Percentiles rank a stretch among this genome's conserved stretches.
Conservation (phyloP, 331 rosid genomes). For the Malus hybrid region DNA sequence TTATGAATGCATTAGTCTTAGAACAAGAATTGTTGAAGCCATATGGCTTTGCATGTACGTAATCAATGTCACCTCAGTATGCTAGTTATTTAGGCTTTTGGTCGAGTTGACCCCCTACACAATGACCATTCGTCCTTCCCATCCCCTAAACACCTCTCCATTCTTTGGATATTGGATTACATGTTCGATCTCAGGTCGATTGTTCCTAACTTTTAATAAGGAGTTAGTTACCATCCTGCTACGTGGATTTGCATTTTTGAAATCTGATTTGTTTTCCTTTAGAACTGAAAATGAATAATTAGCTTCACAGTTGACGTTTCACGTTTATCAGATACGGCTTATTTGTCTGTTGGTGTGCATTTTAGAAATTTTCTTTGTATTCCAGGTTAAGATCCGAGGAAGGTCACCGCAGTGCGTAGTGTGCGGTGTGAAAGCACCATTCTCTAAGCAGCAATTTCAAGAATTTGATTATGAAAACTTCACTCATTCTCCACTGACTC, state of each 20-base stretch:
- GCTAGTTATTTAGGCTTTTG: background rate
- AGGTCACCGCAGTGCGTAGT: slow-evolving; percentile 63
- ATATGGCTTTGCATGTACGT: background rate
- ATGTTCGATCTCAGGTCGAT: background rate
- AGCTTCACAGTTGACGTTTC: background rate
- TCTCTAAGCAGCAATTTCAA: slow-evolving; percentile 45
- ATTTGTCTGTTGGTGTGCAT: background rate
- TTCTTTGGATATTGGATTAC: background rate
- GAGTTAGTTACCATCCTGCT: background rate
- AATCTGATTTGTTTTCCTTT: background rate
- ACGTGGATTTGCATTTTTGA: background rate
- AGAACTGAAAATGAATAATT: background rate
- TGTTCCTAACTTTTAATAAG: background rate
- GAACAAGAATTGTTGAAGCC: background rate
- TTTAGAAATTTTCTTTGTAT: background rate
- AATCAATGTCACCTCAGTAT: background rate
- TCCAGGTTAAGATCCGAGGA: slow-evolving; percentile 92
- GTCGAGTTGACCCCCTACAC: background rate
- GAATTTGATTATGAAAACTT: slow-evolving; percentile 85
- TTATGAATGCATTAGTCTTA: background rate
- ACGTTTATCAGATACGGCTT: background rate
- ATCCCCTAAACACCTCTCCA: background rate
- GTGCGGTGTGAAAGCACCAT: slow-evolving; percentile 62
- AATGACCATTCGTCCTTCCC: background rate
- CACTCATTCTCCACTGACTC: slow-evolving; percentile 59